Evolutionary conservation across 2,329 filamentous ascomycete genomes (phyloP).

Genomic region (Penicillium janthinellum): DNA sequence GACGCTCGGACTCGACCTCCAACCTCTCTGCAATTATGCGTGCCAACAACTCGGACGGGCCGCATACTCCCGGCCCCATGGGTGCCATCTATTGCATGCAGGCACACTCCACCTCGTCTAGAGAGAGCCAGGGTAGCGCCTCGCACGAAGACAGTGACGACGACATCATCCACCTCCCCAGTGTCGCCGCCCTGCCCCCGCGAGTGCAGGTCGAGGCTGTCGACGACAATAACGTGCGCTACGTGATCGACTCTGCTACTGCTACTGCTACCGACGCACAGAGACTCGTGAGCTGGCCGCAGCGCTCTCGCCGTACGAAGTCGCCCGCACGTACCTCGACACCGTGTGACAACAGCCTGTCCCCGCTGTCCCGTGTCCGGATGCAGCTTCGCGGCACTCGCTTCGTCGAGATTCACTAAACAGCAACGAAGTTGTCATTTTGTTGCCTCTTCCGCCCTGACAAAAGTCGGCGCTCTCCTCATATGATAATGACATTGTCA

Average conservation of each 20-base stretch:
- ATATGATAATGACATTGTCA: constrained; percentile 26
- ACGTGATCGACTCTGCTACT: constrained; percentile 31
- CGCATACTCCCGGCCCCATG: constrained; percentile 26
- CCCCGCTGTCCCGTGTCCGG: constrained; percentile 22
- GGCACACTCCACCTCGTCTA: constrained; percentile 33
- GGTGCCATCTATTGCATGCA: constrained; percentile 38
- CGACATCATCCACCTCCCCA: constrained; percentile 40
- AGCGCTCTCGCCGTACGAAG: constrained; percentile 17
- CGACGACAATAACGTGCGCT: constrained; percentile 39
- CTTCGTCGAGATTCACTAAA: constrained; percentile 32
- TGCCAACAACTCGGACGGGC: constrained; percentile 12
- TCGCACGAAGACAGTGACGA: constrained; percentile 36
- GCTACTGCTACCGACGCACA: constrained; percentile 30
- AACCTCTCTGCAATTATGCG: constrained; percentile 11
- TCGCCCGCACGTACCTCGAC: constrained; percentile 5
- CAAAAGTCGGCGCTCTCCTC: constrained; percentile 1
- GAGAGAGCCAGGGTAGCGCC: constrained; percentile 22
- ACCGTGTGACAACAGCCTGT: constrained; percentile 19
- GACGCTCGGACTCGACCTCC: constrained; percentile 16
- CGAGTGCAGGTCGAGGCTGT: constrained; percentile 35
- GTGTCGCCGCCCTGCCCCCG: constrained; percentile 25
- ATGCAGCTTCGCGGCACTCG: constrained; percentile 26
- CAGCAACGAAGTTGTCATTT: neutral
- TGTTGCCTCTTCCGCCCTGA: neutral
- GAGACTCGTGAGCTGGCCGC: constrained; percentile 36